Base-by-base conservation (phyloP, 495 filamentous ascomycete species). In the Podospora pseudoanserina region DNA sequence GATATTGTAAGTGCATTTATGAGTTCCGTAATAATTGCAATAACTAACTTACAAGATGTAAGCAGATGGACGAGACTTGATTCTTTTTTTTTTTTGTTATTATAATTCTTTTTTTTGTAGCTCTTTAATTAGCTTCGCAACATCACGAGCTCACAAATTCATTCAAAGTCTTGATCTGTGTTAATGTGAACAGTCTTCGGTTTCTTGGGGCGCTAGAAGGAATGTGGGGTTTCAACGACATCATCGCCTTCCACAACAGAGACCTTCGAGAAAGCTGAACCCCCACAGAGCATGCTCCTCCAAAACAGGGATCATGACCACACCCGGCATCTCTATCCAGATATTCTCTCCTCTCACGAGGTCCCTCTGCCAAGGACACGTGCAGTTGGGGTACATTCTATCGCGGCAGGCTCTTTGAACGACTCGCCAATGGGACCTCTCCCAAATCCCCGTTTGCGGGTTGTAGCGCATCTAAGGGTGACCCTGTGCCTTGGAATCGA, bases 231-330 rank as follows among this genome's bases (percentile, higher is more conserved):
- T 49, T 9, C 39, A 49, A 49, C 39, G 39, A 49, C 39, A 49
- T 49, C 39, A 49, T 49, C 39, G 9, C 15, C 39, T 49, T 16
- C 9, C 7, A 16, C 39, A 11, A 49, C 7, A 49, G 39, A 49
- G 30, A 32, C 4, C 30, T 32, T 32, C 30, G 4, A 49, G 6
- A 16, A 39, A 49, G 39, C 39, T 49, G 56, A 58, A 58, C 56
- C 56, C 56, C 56, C 56, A 58, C 56, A 27, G 23, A 58, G 23
- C 56, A 58, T 58, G 39, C 56, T 20, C 56, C 56, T 13, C 56
- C 23, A 58, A 58, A 58, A 58, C 56, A 58, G 56, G 56, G 56
- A 58, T 58, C 56, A 58, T 58, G 56, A 20, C 56, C 39, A 49
- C 39, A 49, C 39, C 39, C 39, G 39, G 39, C 39, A 49, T 11